Evolutionary conservation across 192 early-diverging fungal genomes (phyloP), one percentile per base, ranked within the genome.

Genomic region (Paraglomus brasilianum): DNA sequence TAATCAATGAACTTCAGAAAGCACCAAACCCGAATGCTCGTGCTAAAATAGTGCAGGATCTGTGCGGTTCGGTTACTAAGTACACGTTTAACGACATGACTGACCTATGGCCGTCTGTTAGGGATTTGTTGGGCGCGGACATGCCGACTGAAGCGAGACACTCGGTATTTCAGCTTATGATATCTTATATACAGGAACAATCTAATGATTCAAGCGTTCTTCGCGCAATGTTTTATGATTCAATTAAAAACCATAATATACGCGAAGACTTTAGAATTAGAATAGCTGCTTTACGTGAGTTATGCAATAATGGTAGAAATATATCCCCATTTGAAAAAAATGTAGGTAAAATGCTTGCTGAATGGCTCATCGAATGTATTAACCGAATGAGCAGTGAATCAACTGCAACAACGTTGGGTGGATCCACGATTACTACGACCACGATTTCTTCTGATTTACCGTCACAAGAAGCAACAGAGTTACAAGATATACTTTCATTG

Each of bases 251-350:
- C 56, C 77, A 83, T 50, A 69, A 75, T 51, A 68, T 80, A 14
- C 75, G 74, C 69, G 81, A 84, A 17, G 86, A 87, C 51, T 81
- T 86, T 72, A 60, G 62, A 5, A 77, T 83, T 65, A 84, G 79
- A 56, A 74, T 82, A 17, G 48, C 70, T 13, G 84, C 84, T 7
- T 58, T 87, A 4, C 74, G 61, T 36, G 75, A 78, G 41, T 69
- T 87, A 8, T 82, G 77, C 43, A 83, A 82, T 14, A 74, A 83
- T 52, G 86, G 86, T 7, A 72, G 82, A 42, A 83, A 87, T 60
- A 81, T 85, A 10, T 81, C 80, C 56, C 77, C 78, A 5, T 84
- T 87, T 39, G 86, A 87, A 66, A 83, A 84, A 70, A 86, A 86
- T 49, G 76, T 87, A 7, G 76, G 65, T 7, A 73, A 80, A 41